These are phyloP conservation scores for Pisolithus thermaeus DNA, from an alignment of 1,284 basidiomycete genomes.

Conservation along the genomic window DNA sequence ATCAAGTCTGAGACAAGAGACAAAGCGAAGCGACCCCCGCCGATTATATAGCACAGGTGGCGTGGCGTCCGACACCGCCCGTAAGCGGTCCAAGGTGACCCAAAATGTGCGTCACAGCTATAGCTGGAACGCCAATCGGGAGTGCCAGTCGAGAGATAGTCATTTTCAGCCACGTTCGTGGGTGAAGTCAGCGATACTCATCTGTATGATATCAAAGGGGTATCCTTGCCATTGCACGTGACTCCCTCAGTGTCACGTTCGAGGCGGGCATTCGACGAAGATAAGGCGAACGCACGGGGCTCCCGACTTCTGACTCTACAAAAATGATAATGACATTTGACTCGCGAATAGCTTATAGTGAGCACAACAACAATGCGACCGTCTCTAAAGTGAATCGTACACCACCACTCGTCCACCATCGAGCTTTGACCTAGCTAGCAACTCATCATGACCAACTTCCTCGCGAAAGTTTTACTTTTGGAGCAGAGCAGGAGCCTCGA, in stretches of 20 bases:
- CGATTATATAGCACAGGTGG: conserved; percentile 29
- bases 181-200: not conserved
- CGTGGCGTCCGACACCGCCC: conserved; percentile 12
- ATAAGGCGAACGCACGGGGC: too few relatives aligned
- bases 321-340: conserved; percentile 13
- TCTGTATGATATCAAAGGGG: too few relatives aligned
- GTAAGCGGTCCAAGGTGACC: not conserved
- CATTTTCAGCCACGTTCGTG: conserved; percentile 1
- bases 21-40: conserved; percentile 1
- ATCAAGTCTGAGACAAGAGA: conserved; percentile 12
- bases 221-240: conserved; percentile 14
- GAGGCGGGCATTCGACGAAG: not conserved
- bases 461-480: conserved; percentile 45
- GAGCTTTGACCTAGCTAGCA: not conserved
- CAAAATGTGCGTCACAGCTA: not conserved
- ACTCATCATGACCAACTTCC: not conserved
- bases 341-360: conserved; percentile 21
- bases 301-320: not conserved
- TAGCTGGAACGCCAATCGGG: not conserved
- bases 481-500: conserved; percentile 65
- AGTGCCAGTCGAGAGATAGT: not conserved
- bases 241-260: conserved; percentile 12
- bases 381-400: conserved; percentile 25
- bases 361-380: conserved; percentile 12
- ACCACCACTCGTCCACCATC: conserved; percentile 9